Percentiles rank a stretch among this genome's conserved stretches.
Evolutionary conservation across 2,329 filamentous ascomycete species (phyloP).

Genomic region (Cladophialophora yegresii): DNA sequence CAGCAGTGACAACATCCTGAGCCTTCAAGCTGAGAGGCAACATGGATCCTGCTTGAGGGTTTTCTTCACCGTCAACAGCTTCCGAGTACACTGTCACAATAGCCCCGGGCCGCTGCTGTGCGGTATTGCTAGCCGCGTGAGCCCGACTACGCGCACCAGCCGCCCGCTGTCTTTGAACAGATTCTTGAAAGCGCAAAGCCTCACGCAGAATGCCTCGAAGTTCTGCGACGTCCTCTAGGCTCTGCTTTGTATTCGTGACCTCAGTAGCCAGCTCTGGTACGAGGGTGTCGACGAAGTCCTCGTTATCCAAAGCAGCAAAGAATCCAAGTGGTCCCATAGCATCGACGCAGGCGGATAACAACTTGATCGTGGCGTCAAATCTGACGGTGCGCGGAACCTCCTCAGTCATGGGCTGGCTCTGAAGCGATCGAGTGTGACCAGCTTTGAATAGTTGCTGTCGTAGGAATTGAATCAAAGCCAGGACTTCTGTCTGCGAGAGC

Average conservation of each 20-base stretch:
- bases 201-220: conserved; percentile 52
- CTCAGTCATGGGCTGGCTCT: conserved; percentile 9
- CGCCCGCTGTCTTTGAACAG: conserved; percentile 31
- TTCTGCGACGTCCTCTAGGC: conserved; percentile 52
- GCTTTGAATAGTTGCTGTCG: conserved; percentile 37
- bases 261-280: conserved; percentile 53
- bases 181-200: conserved; percentile 47
- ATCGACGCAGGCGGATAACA: conserved; percentile 51
- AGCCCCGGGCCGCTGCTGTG: conserved; percentile 23
- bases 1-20: conserved; percentile 48
- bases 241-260: conserved; percentile 50
- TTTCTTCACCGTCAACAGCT: conserved; percentile 24
- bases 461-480: conserved; percentile 39
- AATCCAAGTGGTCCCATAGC: conserved; percentile 51
- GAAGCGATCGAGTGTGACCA: conserved; percentile 33
- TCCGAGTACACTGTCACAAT: conserved; percentile 36
- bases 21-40: conserved; percentile 66
- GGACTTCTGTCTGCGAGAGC: conserved; percentile 27
- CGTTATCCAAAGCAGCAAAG: conserved; percentile 42
- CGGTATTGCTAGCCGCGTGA: background rate
- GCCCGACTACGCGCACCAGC: conserved; percentile 7
- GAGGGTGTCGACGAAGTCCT: conserved; percentile 44
- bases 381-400: conserved; percentile 23
- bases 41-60: conserved; percentile 11
- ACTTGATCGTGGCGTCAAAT: conserved; percentile 45